phyloP scores from a whole-genome alignment of 192 early-diverging fungal species.

The Diversispora epigaea region DNA sequence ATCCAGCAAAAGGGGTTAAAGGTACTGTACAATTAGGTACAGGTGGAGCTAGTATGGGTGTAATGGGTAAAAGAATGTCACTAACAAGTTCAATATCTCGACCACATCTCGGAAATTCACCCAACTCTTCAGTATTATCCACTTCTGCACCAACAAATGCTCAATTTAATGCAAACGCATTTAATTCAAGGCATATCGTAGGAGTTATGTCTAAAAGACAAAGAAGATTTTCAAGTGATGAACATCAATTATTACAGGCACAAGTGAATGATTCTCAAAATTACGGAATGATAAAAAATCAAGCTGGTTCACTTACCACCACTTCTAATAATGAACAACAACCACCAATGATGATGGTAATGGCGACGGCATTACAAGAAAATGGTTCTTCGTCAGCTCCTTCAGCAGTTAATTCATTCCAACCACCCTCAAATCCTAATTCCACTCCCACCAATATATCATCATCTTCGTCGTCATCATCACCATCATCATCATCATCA shows the following conservation, averaged over 20 bases:
- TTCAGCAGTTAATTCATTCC: no score
- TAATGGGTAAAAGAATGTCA: constrained; percentile 29
- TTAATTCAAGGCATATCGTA: background rate
- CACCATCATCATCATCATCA: no score
- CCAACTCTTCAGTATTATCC: background rate
- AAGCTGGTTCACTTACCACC: background rate
- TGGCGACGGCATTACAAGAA: background rate
- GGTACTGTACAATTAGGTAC: constrained; percentile 1
- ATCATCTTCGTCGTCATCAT: no score
- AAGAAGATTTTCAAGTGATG: constrained; percentile 44
- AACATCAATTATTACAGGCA: constrained; percentile 19
- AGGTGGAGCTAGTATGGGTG: constrained; percentile 15
- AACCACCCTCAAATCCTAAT: no score
- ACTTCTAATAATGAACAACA: background rate
- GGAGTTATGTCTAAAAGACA: constrained; percentile 39
- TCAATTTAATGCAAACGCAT: background rate
- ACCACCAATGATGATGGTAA: background rate
- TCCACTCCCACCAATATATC: no score
- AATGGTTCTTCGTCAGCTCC: background rate
- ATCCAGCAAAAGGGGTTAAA: constrained; percentile 2
- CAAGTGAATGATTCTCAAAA: background rate
- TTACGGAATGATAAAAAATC: background rate
- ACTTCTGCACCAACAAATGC: background rate
- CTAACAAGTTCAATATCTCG: background rate
- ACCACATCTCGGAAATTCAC: background rate